Conservation (phyloP, 192 early-diverging fungal species). For the Gryganskiella cystojenkinii region DNA sequence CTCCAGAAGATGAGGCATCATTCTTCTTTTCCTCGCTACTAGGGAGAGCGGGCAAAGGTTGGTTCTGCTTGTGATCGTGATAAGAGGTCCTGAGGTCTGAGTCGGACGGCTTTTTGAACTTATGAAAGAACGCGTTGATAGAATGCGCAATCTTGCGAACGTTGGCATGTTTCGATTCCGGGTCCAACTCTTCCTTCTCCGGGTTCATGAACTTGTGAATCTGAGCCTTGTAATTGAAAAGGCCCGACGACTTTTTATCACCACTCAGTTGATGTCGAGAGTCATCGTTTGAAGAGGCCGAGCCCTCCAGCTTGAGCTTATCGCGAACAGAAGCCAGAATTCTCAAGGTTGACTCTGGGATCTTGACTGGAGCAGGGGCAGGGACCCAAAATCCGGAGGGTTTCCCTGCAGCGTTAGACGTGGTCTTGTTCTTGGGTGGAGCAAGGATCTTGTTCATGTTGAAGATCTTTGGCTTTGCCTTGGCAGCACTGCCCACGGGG, state of each 20-base stretch:
- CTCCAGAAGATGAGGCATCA: no score
- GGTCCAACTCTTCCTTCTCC: slow-evolving; percentile 5
- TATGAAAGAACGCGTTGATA: slow-evolving; percentile 11
- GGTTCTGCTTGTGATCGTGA: slow-evolving; percentile 6
- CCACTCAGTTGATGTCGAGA: slow-evolving; percentile 2
- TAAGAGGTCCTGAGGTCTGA: background rate
- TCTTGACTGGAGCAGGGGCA: slow-evolving; percentile 28
- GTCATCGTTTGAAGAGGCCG: background rate
- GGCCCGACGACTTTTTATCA: slow-evolving; percentile 11
- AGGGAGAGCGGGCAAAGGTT: slow-evolving; percentile 25
- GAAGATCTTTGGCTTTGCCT: slow-evolving; percentile 22
- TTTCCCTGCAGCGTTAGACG: slow-evolving; percentile 3
- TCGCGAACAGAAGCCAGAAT: slow-evolving; percentile 19
- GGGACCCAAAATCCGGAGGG: slow-evolving; percentile 39
- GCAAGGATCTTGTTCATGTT: slow-evolving; percentile 16
- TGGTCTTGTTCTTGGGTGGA: slow-evolving; percentile 47
- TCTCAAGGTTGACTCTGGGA: slow-evolving; percentile 37
- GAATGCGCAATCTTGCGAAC: slow-evolving; percentile 8
- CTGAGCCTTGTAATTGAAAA: slow-evolving; percentile 31
- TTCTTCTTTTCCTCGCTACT: slow-evolving; percentile 2
- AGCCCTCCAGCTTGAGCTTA: slow-evolving; percentile 3
- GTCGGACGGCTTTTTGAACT: slow-evolving; percentile 6
- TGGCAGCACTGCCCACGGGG: background rate
- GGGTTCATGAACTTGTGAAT: slow-evolving; percentile 22
- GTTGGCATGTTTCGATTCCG: slow-evolving; percentile 16